Conservation (phyloP, 2,329 filamentous ascomycete species). For the Tolypocladium inflatum region DNA sequence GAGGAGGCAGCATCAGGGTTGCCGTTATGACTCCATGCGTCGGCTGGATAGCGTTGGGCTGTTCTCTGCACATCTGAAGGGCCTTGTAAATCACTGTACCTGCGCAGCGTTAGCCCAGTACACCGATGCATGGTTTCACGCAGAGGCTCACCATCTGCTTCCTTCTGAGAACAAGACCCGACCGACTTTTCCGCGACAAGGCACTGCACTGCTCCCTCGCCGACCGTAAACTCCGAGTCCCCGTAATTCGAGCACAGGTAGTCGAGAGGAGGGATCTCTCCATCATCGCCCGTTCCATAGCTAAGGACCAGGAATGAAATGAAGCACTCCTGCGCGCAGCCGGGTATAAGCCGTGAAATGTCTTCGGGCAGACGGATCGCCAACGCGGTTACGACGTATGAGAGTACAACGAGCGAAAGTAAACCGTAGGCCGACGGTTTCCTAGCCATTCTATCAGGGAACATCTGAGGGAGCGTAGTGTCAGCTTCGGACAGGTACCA, state of each 20-base stretch:
- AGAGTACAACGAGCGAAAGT: constrained; percentile 21
- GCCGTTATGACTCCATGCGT: constrained; percentile 51
- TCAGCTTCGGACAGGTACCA: constrained; percentile 4
- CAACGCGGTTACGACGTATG: constrained; percentile 14
- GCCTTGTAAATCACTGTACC: constrained; percentile 35
- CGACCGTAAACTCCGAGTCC: constrained; percentile 54
- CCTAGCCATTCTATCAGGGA: constrained; percentile 32
- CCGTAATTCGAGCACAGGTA: constrained; percentile 57
- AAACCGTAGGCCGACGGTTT: constrained; percentile 19
- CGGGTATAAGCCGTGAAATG: constrained; percentile 37
- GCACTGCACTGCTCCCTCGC: constrained; percentile 63
- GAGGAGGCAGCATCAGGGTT: constrained; percentile 34
- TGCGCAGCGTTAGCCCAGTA: background rate
- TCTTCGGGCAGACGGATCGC: constrained; percentile 24
- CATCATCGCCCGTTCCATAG: constrained; percentile 42
- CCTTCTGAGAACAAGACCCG: constrained; percentile 40
- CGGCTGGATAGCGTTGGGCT: constrained; percentile 39
- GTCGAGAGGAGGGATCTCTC: constrained; percentile 39
- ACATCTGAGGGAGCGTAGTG: constrained; percentile 23
- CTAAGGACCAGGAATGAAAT: constrained; percentile 51
- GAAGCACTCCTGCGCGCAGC: constrained; percentile 53
- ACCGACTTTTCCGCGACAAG: constrained; percentile 42
- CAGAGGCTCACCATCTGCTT: constrained; percentile 23
- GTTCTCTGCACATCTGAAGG: constrained; percentile 48
- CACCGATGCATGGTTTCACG: background rate